Base-by-base conservation (phyloP, 2,329 filamentous ascomycete species). In the Calonectria ilicicola region DNA sequence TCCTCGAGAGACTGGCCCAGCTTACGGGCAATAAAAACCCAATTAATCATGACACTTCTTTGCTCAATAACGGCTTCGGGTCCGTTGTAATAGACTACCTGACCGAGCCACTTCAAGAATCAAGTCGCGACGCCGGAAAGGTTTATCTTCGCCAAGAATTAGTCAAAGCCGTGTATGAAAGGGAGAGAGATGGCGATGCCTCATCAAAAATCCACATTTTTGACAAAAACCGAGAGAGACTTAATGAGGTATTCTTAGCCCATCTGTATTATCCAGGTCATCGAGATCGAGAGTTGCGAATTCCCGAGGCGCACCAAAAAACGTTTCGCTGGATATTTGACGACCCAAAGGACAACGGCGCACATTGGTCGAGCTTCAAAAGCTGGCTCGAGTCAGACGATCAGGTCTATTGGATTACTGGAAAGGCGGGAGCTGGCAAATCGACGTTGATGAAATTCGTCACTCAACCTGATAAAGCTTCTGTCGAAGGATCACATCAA, bases 381-480 rank as follows among this genome's bases (percentile, higher is more conserved):
- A 3, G n/a, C 0, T 64, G 60, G 60, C 60, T 64, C 2, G 8
- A n/a, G 26, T 64, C 60, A 4, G 27, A 64, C 9, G 29, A 47
- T 15, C 42, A 23, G 14, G n/a, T 64, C 10, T 64, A 64, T 23
- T 64, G 60, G 60, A 17, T 64, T 29, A 64, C 60, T 12, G 60
- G 60, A 12, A 64, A 64, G n/a, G 60, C 60, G 29, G 60, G 60
- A 5, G 17, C 60, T 23, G 60, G 60, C 5, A 64, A 64, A 35
- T 64, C 60, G 17, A 64, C 60, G 2, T 23, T 64, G 60, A 64
- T 64, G 60, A 46, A 32, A 47, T 64, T 32, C n/a, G 10, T 64
- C 15, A 21, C 60, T 4, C 60, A 64, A 12, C 23, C 46, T 17
- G 46, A 4, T 7, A 23, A 49, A 12, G 8, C 2, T 32, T 26